Evolutionary conservation across 148 eudicot species (phyloP).

Genomic region (Amaranthus hypochondriacus): DNA sequence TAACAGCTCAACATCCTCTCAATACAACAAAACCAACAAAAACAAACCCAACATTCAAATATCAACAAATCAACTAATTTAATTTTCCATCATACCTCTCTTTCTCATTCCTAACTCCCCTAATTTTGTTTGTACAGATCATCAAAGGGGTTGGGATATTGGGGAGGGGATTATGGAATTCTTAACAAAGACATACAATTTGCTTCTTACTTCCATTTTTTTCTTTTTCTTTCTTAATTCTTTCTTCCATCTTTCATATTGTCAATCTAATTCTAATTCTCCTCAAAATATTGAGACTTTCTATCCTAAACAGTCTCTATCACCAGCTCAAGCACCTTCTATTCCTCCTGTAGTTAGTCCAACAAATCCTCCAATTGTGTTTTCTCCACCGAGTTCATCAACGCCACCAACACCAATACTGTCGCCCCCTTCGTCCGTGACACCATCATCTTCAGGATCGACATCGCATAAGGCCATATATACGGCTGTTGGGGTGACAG

Average conservation of each 20-base stretch:
- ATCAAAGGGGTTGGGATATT: not conserved
- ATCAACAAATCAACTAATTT: slow-evolving; percentile 22
- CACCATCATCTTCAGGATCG: not conserved
- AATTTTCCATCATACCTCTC: slow-evolving; percentile 6
- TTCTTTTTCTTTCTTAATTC: slow-evolving; percentile 29
- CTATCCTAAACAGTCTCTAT: slow-evolving; percentile 28
- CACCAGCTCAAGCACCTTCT: not conserved
- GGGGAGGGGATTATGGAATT: slow-evolving; percentile 9
- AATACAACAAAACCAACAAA: slow-evolving; percentile 23
- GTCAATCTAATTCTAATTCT: slow-evolving; percentile 26
- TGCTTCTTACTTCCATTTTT: slow-evolving; percentile 7
- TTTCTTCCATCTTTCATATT: slow-evolving; percentile 25
- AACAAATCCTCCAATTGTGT: slow-evolving; percentile 28
- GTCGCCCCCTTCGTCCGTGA: slow-evolving; percentile 14
- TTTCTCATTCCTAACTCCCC: not conserved
- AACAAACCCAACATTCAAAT: slow-evolving; percentile 6
- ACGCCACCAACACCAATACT: slow-evolving; percentile 20
- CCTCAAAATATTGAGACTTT: slow-evolving; percentile 59
- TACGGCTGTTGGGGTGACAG: slow-evolving; percentile 66
- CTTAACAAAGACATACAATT: not conserved
- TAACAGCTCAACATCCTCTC: slow-evolving; percentile 27
- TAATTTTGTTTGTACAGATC: slow-evolving; percentile 16
- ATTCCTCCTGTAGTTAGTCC: slow-evolving; percentile 7
- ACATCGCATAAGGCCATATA: slow-evolving; percentile 41
- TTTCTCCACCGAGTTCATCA: slow-evolving; percentile 18